A percentile compares a stretch with the other conserved stretches of the same genome.
Evolutionary conservation across 345 rosid species (phyloP).

Genomic region (Hirschfeldia incana): DNA sequence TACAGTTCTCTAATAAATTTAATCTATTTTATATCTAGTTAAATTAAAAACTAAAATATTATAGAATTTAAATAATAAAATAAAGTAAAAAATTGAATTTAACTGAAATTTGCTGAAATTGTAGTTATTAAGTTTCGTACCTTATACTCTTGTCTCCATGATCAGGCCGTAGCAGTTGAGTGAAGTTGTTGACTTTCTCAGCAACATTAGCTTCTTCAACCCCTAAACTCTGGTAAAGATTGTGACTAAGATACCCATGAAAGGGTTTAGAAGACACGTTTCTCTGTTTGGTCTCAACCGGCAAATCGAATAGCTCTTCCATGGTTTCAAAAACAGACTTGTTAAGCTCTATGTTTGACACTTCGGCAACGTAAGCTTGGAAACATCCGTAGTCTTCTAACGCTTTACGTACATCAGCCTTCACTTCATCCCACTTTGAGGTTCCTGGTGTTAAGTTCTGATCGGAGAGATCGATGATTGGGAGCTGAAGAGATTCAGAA

Average conservation of each 20-base stretch:
- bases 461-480: conserved; percentile 21
- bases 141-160: conserved; percentile 32
- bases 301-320: conserved; percentile 31
- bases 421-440: conserved; percentile 31
- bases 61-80: too few relatives aligned
- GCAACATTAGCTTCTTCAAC: conserved; percentile 21
- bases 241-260: conserved; percentile 26
- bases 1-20: too few relatives aligned
- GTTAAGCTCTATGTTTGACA: conserved; percentile 20
- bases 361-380: conserved; percentile 25
- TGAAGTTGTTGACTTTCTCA: conserved; percentile 30
- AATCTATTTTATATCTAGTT: too few relatives aligned
- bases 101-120: too few relatives aligned
- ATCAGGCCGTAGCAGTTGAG: conserved; percentile 27
- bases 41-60: too few relatives aligned
- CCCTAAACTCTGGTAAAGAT: conserved; percentile 36
- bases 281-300: conserved; percentile 32
- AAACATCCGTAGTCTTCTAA: conserved; percentile 37
- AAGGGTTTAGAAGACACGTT: conserved; percentile 26
- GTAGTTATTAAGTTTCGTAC: background rate
- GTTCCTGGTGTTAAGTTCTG: conserved; percentile 31
- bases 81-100: too few relatives aligned
- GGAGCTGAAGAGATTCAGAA: background rate
- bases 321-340: conserved; percentile 24
- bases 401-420: conserved; percentile 31